Base-by-base conservation (phyloP, 2,329 filamentous ascomycete species). In the Aspergillus fijiensis region DNA sequence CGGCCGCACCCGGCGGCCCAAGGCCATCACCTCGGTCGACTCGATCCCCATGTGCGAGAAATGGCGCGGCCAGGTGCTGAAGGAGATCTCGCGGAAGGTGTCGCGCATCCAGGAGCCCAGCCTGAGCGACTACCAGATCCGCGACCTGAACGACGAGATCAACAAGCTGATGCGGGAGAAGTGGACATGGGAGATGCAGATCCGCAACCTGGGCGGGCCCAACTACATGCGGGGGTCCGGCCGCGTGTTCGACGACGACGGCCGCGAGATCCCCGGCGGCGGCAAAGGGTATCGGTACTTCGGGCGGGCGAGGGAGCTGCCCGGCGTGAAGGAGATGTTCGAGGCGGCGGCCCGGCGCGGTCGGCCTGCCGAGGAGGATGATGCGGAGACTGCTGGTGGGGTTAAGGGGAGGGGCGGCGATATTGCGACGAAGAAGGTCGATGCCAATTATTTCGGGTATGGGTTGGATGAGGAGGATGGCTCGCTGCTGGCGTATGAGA, bases 131-230 rank as follows among this genome's bases (percentile, higher is more conserved):
- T 98, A 90, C 81, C 95, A 98, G 82, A 92, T 99, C 76, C 89
- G 95, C 72, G 95, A 99, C 78, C 83, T 99, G 74, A 99, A 99
- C 80, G 95, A 99, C 77, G 95, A 99, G 79, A 96, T 99, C 83
- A 99, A 99, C 83, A 96, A 96, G 80, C 85, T 96, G 63, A 97
- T 99, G 91, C 88, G 92, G 65, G 95, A 99, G 81, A 99, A 99
- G 79, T 92, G 96, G 84, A 93, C 96, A 85, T 99, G 95, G 95
- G 95, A 99, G 82, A 87, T 95, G 69, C 92, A 97, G 79, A 97
- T 99, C 68, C 86, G 93, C 60, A 96, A 96, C 71, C 76, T 98
- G 25, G 95, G 95, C n/a, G 95, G 95, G 2, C 95, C 95, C 31
- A 98, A 98, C 77, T 99, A 98, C 76, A 96, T 95, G 89, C 84